phyloP scores from a whole-genome alignment of 2,329 filamentous ascomycete genomes.

The Harringtonia aguacate region DNA sequence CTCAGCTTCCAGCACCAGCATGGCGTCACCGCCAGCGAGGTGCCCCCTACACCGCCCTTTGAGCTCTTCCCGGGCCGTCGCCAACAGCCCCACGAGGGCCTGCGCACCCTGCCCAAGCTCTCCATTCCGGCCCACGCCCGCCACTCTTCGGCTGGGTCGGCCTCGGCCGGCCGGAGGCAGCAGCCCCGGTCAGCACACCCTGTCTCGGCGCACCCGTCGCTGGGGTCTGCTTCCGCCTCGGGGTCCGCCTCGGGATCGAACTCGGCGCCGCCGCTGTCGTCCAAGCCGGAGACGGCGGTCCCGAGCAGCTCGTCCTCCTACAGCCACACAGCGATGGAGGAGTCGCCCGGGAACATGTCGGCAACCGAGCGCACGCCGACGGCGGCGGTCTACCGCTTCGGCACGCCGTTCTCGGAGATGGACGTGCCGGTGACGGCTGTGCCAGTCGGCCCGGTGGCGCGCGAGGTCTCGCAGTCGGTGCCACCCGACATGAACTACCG shows the following conservation, averaged over 20 bases:
- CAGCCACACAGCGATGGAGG: constrained; percentile 12
- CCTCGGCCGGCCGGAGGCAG: constrained; percentile 5
- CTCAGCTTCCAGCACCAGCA: constrained; percentile 68
- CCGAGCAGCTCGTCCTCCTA: constrained; percentile 9
- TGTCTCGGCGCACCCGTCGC: constrained; percentile 8
- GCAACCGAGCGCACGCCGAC: constrained; percentile 41
- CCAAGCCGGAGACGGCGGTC: constrained; percentile 5
- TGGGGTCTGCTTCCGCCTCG: neutral
- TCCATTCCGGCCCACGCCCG: constrained; percentile 37
- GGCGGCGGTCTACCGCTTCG: constrained; percentile 59
- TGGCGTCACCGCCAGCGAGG: constrained; percentile 32
- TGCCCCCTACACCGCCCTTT: constrained; percentile 61
- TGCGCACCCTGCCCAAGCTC: constrained; percentile 51
- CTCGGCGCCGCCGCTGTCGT: constrained; percentile 8
- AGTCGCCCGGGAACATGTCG: constrained; percentile 5
- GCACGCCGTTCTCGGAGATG: constrained; percentile 84
- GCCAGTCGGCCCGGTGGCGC: constrained; percentile 58
- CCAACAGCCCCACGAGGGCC: constrained; percentile 39
- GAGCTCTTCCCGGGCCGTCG: constrained; percentile 43
- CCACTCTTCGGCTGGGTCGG: constrained; percentile 5
- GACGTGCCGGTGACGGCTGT: constrained; percentile 75
- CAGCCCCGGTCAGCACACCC: constrained; percentile 15
- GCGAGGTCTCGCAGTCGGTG: constrained; percentile 79
- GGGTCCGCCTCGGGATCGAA: neutral
- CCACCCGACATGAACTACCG: constrained; percentile 87